phyloP scores from a whole-genome alignment of 192 early-diverging fungal genomes.

The Cetraspora pellucida region DNA sequence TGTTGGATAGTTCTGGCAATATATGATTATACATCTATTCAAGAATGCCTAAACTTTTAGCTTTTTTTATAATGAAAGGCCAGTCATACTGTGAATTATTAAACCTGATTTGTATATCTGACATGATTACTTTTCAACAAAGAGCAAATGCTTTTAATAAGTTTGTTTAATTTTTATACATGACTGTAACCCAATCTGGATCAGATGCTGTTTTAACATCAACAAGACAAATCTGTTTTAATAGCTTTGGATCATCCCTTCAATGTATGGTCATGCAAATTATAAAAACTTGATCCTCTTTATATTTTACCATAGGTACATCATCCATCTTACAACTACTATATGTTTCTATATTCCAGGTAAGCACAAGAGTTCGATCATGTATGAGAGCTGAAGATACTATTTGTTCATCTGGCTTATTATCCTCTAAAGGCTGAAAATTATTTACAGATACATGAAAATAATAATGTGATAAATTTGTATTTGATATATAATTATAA shows the following conservation, averaged over 20 bases:
- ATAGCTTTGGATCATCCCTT: background rate
- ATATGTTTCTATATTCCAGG: conserved; percentile 6
- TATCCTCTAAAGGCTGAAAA: background rate
- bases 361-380: background rate
- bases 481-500: background rate
- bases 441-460: conserved; percentile 13
- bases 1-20: background rate
- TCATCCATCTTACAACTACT: background rate
- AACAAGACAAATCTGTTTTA: background rate
- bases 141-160: background rate
- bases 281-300: background rate
- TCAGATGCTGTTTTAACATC: background rate
- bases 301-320: background rate
- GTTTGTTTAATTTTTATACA: background rate
- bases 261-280: conserved; percentile 16
- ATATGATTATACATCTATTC: conserved; percentile 25
- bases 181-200: background rate
- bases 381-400: background rate
- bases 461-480: conserved; percentile 7
- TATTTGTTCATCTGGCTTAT: background rate
- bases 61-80: conserved; percentile 13
- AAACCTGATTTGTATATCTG: background rate
- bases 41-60: conserved; percentile 10
- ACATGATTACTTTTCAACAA: background rate
- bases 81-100: conserved; percentile 8